Conservation (phyloP, 2,329 filamentous ascomycete species). For the Thermoascus crustaceus region DNA sequence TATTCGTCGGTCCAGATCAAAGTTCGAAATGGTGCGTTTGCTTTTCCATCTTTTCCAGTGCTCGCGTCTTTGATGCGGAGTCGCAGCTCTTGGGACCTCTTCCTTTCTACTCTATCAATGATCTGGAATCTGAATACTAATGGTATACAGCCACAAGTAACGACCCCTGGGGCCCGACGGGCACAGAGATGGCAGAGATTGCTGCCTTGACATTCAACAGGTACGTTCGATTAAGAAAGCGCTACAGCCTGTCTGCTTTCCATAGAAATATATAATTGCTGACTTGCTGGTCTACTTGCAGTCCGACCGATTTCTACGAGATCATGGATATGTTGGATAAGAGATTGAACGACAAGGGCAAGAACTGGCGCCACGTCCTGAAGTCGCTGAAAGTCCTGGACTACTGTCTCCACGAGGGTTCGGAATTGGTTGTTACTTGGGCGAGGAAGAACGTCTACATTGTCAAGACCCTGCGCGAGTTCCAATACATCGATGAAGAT, state of each 20-base stretch:
- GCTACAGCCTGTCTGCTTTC: not conserved
- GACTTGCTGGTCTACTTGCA: conserved; percentile 29
- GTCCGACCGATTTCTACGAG: conserved; percentile 95
- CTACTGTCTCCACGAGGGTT: conserved; percentile 95
- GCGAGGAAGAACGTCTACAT: conserved; percentile 97
- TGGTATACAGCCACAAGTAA: conserved; percentile 86
- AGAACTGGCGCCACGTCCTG: conserved; percentile 97
- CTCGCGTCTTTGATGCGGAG: not conserved
- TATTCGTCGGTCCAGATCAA: conserved; percentile 96
- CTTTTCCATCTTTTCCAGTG: too few relatives aligned
- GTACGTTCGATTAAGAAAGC: conserved; percentile 47
- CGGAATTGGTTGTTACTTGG: conserved; percentile 94
- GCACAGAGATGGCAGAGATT: conserved; percentile 98
- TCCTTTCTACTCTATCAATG: too few relatives aligned
- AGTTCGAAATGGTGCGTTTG: conserved; percentile 79
- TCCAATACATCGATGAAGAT: conserved; percentile 93
- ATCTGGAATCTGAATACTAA: too few relatives aligned
- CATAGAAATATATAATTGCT: too few relatives aligned
- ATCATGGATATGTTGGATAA: conserved; percentile 99
- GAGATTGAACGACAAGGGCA: conserved; percentile 96
- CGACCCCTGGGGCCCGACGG: conserved; percentile 95
- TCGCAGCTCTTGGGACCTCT: conserved; percentile 14
- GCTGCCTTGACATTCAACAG: conserved; percentile 96
- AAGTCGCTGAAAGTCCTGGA: conserved; percentile 97
- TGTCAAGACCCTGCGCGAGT: conserved; percentile 96